phyloP scores from a whole-genome alignment of 345 rosid species.

The Eucalyptus sp. region DNA sequence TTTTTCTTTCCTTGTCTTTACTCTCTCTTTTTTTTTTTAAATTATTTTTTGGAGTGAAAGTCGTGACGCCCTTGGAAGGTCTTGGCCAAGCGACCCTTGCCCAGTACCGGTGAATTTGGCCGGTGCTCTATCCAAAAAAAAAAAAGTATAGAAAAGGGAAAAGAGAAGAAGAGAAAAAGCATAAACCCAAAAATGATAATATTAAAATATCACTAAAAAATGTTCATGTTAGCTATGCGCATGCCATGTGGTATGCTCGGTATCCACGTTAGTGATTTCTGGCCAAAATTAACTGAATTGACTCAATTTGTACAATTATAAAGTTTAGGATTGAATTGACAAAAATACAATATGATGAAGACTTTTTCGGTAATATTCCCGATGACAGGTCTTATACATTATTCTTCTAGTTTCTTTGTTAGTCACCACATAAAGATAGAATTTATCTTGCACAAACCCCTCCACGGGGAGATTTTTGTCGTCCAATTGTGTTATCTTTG shows the following conservation, averaged over 20 bases:
- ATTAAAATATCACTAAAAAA: no score
- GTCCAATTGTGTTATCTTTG: not conserved
- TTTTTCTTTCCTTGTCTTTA: not conserved
- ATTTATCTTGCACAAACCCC: not conserved
- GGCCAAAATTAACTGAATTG: rapidly evolving
- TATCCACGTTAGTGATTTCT: rapidly evolving
- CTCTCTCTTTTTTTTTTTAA: no score
- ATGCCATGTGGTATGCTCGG: not conserved
- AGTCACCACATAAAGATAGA: not conserved
- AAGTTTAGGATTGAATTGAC: rapidly evolving
- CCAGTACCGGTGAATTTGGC: no score
- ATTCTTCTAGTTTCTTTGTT: not conserved
- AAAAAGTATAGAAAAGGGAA: no score
- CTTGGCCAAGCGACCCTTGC: no score
- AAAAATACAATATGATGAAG: no score
- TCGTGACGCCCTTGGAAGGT: rapidly evolving
- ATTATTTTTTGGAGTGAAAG: no score
- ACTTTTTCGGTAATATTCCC: rapidly evolving
- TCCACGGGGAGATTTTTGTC: not conserved
- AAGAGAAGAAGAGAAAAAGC: no score
- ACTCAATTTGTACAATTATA: no score
- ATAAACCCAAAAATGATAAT: rapidly evolving
- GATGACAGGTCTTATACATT: not conserved
- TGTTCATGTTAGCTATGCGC: rapidly evolving
- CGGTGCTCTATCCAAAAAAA: rapidly evolving